Evolutionary conservation across 192 early-diverging fungal genomes (phyloP), one percentile per base, ranked within the genome.

Genomic region (Backusella luteola): DNA sequence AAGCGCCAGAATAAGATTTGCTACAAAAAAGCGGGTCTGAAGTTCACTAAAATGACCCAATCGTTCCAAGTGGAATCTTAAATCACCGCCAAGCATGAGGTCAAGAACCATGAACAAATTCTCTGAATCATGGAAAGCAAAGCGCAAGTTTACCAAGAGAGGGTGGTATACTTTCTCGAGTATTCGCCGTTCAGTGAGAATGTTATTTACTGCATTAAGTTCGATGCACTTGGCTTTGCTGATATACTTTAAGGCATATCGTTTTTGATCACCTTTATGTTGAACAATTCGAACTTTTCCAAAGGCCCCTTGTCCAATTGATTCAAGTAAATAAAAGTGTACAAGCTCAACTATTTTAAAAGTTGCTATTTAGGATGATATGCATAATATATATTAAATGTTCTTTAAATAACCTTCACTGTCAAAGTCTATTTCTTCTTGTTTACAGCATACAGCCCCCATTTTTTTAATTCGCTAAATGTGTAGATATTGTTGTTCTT

Each of bases 191-290:
- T 98, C 96, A 67, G 93, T 90, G 59, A 98, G 89, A 36, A 96
- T 94, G 78, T 98, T 97, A 46, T 95, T 89, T 11, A 96, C 89
- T 0, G 96, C 93, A 63, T 88, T 85, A 92, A 93, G 95, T 63
- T 88, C 81, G 36, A 98, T 96, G 81, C 96, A 97, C 72, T 95
- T 91, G 29, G 83, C 89, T 84, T 98, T 98, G 88, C 94, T 95
- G 87, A 98, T 98, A 81, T 97, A 97, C 84, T 98, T 98, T 39
- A 98, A 89, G 19, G 96, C 96, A 67, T 92, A 98, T 34, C 94
- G 86, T 71, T 89, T 84, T 76, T 93, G 90, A 1, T 91, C 90
- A 14, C 84, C 84, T 76, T 91, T 95, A 82, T 96, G 95, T 82
- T 97, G 93, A 6, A 96, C 96, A 3, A 98, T 94, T 23, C 96